phyloP scores from a whole-genome alignment of 2,329 filamentous ascomycete genomes.

The Raffaelea deltoideospora region DNA sequence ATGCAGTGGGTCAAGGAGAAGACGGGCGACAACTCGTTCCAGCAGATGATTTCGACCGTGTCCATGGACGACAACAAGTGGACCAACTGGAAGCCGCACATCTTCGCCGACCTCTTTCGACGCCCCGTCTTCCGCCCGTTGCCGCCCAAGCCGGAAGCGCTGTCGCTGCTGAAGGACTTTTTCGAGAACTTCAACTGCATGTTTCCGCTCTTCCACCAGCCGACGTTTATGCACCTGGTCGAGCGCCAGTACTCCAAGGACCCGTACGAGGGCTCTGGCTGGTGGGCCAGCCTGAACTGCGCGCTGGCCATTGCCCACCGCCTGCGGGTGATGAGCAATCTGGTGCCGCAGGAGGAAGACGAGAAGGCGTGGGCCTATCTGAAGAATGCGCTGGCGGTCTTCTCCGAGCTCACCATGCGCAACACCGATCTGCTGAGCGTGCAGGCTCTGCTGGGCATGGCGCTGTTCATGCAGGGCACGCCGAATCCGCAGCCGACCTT shows the following conservation, averaged over 20 bases:
- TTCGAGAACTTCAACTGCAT: slow-evolving; percentile 99
- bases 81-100: slow-evolving; percentile 96
- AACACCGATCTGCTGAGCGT: slow-evolving; percentile 93
- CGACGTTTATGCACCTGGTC: slow-evolving; percentile 95
- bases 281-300: slow-evolving; percentile 96
- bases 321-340: slow-evolving; percentile 85
- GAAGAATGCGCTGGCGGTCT: slow-evolving; percentile 90
- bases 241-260: slow-evolving; percentile 86
- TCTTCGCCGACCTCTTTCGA: slow-evolving; percentile 84
- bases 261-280: slow-evolving; percentile 87
- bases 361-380: slow-evolving; percentile 89
- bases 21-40: slow-evolving; percentile 89
- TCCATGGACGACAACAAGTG: slow-evolving; percentile 88
- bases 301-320: slow-evolving; percentile 86
- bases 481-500: slow-evolving; percentile 93
- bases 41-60: slow-evolving; percentile 86
- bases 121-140: slow-evolving; percentile 70
- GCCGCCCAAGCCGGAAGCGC: slow-evolving; percentile 72
- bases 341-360: slow-evolving; percentile 81
- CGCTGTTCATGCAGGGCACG: slow-evolving; percentile 87
- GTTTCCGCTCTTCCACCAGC: slow-evolving; percentile 93
- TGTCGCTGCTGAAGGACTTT: slow-evolving; percentile 81
- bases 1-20: slow-evolving; percentile 98
- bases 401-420: slow-evolving; percentile 85
- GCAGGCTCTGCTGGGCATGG: slow-evolving; percentile 85